phyloP scores from a whole-genome alignment of 2,329 filamentous ascomycete genomes.

The Leptographium lundbergii region DNA sequence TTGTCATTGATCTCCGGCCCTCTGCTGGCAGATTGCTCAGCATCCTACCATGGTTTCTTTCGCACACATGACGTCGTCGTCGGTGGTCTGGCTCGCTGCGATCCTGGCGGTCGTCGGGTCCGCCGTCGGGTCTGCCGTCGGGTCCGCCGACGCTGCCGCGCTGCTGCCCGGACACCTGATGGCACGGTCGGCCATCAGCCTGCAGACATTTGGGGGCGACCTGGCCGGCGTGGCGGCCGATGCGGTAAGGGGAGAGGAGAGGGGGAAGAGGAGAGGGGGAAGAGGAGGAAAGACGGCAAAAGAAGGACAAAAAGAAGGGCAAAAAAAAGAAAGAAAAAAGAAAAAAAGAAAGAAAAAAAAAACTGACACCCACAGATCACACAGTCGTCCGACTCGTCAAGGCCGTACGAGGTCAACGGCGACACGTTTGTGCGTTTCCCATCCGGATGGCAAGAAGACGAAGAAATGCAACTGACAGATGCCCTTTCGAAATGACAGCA shows the following conservation, averaged over 20 bases:
- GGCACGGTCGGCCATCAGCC: slow-evolving; percentile 16
- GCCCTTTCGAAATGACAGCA: slow-evolving; percentile 16
- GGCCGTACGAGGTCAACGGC: slow-evolving; percentile 30
- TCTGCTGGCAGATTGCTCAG: neutral
- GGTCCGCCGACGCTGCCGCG: neutral
- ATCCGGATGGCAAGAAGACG: neutral
- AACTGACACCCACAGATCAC: slow-evolving; percentile 20
- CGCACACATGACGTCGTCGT: neutral
- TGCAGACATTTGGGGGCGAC: slow-evolving; percentile 28
- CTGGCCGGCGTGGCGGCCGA: slow-evolving; percentile 25
- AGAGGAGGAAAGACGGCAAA: no score
- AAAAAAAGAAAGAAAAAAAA: neutral
- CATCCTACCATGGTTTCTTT: neutral
- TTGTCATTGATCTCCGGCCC: neutral
- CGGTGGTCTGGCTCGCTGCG: slow-evolving; percentile 2
- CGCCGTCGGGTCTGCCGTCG: neutral
- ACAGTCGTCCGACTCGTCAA: slow-evolving; percentile 24
- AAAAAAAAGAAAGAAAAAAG: neutral
- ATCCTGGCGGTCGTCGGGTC: neutral
- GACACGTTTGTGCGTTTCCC: slow-evolving; percentile 28
- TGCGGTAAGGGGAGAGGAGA: slow-evolving; percentile 15
- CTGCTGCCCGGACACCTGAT: neutral
- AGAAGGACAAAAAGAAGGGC: no score
- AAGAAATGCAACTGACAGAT: neutral
- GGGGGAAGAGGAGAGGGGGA: neutral